Base-by-base conservation (phyloP, 192 early-diverging fungal species). In the Gigaspora rosea region DNA sequence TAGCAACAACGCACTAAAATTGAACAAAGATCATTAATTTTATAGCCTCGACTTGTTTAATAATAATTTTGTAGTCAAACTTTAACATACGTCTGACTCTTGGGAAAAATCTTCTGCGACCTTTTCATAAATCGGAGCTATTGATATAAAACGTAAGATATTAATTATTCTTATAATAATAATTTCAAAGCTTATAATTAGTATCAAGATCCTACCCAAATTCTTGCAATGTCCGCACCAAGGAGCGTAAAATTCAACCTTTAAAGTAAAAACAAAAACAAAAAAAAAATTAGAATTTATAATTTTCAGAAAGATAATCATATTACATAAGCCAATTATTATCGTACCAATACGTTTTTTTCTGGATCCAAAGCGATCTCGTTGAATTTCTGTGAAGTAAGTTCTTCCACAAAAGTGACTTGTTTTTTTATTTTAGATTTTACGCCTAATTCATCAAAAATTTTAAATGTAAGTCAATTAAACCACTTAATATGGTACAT, bases 121-220 rank as follows among this genome's bases (percentile, higher is more conserved):
- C 81, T 97, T 95, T 67, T 95, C 95, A 71, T 95, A 98, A 47
- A 90, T 94, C 15, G 96, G 96, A 47, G 95, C 95, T 85, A 77
- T 49, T 15, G 63, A 41, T 51, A 57, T 33, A 64, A n/a, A 56
- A 74, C 8, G 2, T 9, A 20, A 36, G 36, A n/a, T 33, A 62
- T 56, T 48, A 47, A 8, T 56, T 15, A 47, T 3, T 35, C 33
- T 51, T 35, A 15, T 7, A n/a, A 20, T 2, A 10, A 18, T 11
- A 54, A 1, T 48, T 47, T 10, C 27, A 27, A 57, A 61, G 33
- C 11, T 36, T n/a, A 46, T 13, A 15, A 56, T 20, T 32, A 35
- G 27, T 27, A 27, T 27, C 27, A 27, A 27, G 27, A 8, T 50
- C 27, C 73, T 87, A 89, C 88, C 83, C 67, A 90, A 69, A 59